phyloP scores from a whole-genome alignment of 2,329 filamentous ascomycete genomes.

The Pochonia chlamydosporia region DNA sequence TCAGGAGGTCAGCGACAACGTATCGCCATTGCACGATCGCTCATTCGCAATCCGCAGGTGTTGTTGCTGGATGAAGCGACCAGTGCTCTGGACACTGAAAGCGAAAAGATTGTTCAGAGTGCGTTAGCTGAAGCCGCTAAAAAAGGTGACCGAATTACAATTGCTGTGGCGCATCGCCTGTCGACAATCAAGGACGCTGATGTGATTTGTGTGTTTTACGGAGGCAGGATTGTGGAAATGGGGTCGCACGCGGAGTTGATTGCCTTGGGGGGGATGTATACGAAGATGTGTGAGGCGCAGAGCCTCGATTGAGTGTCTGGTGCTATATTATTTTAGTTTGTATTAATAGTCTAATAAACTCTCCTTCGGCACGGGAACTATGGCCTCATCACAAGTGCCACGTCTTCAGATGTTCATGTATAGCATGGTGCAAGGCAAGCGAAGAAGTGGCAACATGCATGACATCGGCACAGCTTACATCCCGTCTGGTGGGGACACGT shows the following conservation, averaged over 20 bases:
- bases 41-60: constrained; percentile 84
- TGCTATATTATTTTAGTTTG: too few relatives aligned
- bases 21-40: constrained; percentile 13
- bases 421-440: too few relatives aligned
- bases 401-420: too few relatives aligned
- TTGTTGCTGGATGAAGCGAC: constrained; percentile 92
- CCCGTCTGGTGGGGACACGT: too few relatives aligned
- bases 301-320: neutral
- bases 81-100: constrained; percentile 88
- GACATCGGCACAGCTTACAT: too few relatives aligned
- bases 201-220: constrained; percentile 55
- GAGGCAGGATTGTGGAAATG: constrained; percentile 48
- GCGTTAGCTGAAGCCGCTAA: constrained; percentile 71
- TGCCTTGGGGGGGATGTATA: constrained; percentile 37
- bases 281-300: constrained; percentile 31
- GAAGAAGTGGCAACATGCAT: too few relatives aligned
- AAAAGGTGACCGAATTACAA: constrained; percentile 80
- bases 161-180: constrained; percentile 86
- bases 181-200: constrained; percentile 78
- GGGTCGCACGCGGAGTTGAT: constrained; percentile 54
- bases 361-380: too few relatives aligned
- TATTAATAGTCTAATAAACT: too few relatives aligned
- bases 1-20: constrained; percentile 14
- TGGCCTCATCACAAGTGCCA: too few relatives aligned
- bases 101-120: constrained; percentile 85